Percentiles rank a stretch among this genome's conserved stretches.
These are phyloP conservation scores for Colletotrichum phormii DNA, from an alignment of 2,329 filamentous ascomycete genomes.

Conservation along the genomic window DNA sequence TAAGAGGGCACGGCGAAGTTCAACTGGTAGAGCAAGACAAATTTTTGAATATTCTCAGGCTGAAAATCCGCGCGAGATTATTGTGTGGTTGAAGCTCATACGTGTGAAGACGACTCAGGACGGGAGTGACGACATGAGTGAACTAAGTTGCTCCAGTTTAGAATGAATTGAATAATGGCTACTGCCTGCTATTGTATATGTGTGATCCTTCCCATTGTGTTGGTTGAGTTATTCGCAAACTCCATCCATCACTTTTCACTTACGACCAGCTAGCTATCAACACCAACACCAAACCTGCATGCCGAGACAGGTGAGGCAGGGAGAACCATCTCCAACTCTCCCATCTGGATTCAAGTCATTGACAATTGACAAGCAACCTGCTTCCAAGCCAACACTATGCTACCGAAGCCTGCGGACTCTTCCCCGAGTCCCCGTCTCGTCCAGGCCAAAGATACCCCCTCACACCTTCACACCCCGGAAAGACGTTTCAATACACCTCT, in stretches of 20 bases:
- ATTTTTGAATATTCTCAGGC: too few relatives aligned
- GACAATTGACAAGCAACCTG: background rate
- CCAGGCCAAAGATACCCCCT: background rate
- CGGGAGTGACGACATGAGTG: background rate
- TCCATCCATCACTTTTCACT: background rate
- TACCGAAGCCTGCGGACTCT: too few relatives aligned
- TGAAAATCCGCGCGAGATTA: too few relatives aligned
- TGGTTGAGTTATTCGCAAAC: too few relatives aligned
- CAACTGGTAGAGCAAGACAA: too few relatives aligned
- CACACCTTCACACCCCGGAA: background rate
- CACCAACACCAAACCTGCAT: background rate
- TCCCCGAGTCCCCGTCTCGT: too few relatives aligned
- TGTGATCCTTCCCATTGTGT: background rate
- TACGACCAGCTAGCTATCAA: background rate
- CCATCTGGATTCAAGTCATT: background rate
- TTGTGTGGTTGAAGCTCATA: too few relatives aligned
- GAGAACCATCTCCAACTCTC: background rate
- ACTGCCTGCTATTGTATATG: too few relatives aligned
- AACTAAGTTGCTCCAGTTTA: background rate
- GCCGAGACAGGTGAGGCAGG: background rate
- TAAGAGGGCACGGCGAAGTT: too few relatives aligned
- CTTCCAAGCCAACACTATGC: background rate
- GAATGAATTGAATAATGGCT: background rate
- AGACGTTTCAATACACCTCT: background rate
- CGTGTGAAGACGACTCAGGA: too few relatives aligned